phyloP scores from a whole-genome alignment of 2,329 filamentous ascomycete species.

The Exophiala viscosa region DNA sequence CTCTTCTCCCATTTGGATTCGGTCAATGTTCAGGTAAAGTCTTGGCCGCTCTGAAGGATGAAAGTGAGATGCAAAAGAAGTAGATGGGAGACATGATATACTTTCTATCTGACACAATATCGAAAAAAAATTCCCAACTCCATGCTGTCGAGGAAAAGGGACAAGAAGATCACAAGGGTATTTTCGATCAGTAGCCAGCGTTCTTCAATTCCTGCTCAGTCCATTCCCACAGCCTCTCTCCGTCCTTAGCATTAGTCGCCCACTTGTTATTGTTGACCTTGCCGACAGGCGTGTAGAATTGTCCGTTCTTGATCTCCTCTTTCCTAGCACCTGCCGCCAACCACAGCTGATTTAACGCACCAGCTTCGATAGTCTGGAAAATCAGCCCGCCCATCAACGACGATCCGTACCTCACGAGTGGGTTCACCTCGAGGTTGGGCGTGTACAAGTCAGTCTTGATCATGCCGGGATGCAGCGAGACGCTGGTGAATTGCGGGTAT shows the following conservation, averaged over 20 bases:
- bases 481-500: conserved; percentile 38
- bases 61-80: too few species aligned
- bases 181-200: conserved; percentile 18
- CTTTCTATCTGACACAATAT: too few species aligned
- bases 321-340: conserved; percentile 34
- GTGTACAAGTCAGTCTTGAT: conserved; percentile 42
- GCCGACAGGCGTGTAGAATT: conserved; percentile 44
- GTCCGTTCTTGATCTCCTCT: conserved; percentile 39
- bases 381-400: conserved; percentile 26
- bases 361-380: conserved; percentile 34
- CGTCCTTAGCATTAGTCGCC: conserved; percentile 29
- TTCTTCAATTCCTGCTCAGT: conserved; percentile 32
- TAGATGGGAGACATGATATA: too few species aligned
- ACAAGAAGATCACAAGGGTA: too few species aligned
- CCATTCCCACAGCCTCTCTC: conserved; percentile 35
- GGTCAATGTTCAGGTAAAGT: too few species aligned
- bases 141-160: too few species aligned
- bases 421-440: conserved; percentile 30
- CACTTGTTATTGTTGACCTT: conserved; percentile 29
- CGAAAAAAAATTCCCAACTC: too few species aligned
- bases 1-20: too few species aligned
- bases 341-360: conserved; percentile 43
- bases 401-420: conserved; percentile 28
- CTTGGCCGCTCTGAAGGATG: too few species aligned
- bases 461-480: conserved; percentile 51